Percentiles rank a stretch among this genome's conserved stretches.
These are phyloP conservation scores for Trichoderma harzianum DNA, from an alignment of 2,329 filamentous ascomycete genomes.

Conservation along the genomic window DNA sequence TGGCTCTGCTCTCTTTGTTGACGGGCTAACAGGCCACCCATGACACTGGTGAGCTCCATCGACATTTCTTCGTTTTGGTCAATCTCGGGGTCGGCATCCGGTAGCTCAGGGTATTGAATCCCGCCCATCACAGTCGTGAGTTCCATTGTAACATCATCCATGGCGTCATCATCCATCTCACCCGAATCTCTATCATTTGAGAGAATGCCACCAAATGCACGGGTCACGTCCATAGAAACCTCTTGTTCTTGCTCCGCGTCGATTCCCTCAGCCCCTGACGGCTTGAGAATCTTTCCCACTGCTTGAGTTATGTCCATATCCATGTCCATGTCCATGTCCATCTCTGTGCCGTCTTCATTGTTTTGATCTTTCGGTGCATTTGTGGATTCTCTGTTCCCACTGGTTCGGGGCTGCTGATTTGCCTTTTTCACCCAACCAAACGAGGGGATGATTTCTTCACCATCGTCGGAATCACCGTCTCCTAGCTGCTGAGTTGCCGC, in stretches of 20 bases:
- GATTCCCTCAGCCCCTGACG: conserved; percentile 39
- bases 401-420: conserved; percentile 32
- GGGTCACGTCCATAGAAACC: conserved; percentile 93
- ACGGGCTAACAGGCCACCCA: conserved; percentile 52
- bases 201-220: conserved; percentile 76
- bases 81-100: conserved; percentile 34
- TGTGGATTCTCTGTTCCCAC: conserved; percentile 39
- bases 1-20: conserved; percentile 27
- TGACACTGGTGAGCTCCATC: conserved; percentile 71
- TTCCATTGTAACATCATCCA: conserved; percentile 64
- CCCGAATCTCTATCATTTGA: conserved; percentile 34
- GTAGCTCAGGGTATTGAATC: conserved; percentile 47
- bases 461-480: conserved; percentile 53
- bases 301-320: conserved; percentile 57
- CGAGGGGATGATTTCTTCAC: conserved; percentile 70
- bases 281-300: conserved; percentile 51
- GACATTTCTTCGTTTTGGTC: conserved; percentile 67
- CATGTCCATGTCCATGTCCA: conserved; percentile 44
- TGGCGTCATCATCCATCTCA: conserved; percentile 34
- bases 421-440: conserved; percentile 70
- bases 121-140: conserved; percentile 75
- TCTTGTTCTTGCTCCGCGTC: conserved; percentile 53
- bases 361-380: conserved; percentile 32
- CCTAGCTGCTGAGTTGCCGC: conserved; percentile 61
- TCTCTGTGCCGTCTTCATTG: conserved; percentile 29